Evolutionary conservation across 2,329 filamentous ascomycete species (phyloP).

Genomic region (Phialophora expanda): DNA sequence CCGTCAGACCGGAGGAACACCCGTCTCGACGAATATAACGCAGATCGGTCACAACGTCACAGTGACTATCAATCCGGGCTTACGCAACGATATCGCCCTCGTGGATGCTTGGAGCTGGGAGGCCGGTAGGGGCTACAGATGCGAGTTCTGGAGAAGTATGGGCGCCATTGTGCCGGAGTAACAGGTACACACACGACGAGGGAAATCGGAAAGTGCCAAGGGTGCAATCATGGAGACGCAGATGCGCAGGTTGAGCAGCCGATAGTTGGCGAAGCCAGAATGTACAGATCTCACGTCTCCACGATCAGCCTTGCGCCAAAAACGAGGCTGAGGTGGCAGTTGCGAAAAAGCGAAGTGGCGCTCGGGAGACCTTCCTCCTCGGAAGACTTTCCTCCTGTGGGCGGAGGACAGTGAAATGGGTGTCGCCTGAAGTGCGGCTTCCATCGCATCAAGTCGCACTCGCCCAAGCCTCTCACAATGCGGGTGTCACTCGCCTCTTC

Average conservation of each 20-base stretch:
- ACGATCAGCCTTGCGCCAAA: no score
- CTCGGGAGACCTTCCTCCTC: slow-evolving; percentile 13
- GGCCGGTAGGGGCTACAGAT: slow-evolving; percentile 54
- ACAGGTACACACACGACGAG: background rate
- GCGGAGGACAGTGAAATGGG: slow-evolving; percentile 24
- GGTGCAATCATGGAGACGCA: background rate
- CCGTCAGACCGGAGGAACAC: slow-evolving; percentile 49
- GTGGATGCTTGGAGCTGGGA: slow-evolving; percentile 56
- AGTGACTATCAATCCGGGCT: slow-evolving; percentile 42
- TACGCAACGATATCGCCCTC: slow-evolving; percentile 50
- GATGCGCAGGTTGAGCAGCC: background rate
- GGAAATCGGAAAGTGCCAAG: no score
- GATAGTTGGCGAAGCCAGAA: background rate
- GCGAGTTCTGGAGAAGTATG: slow-evolving; percentile 52
- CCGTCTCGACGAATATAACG: slow-evolving; percentile 32
- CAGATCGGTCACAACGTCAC: slow-evolving; percentile 38
- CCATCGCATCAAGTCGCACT: slow-evolving; percentile 21
- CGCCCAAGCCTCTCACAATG: slow-evolving; percentile 28
- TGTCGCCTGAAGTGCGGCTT: slow-evolving; percentile 30
- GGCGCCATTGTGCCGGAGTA: slow-evolving; percentile 34
- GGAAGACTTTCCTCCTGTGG: slow-evolving; percentile 26
- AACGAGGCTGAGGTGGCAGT: background rate
- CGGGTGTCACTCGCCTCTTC: slow-evolving; percentile 15
- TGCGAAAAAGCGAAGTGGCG: no score
- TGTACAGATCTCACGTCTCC: background rate